Evolutionary conservation across 495 filamentous ascomycete genomes (phyloP).

Genomic region (Cercophora sp.): DNA sequence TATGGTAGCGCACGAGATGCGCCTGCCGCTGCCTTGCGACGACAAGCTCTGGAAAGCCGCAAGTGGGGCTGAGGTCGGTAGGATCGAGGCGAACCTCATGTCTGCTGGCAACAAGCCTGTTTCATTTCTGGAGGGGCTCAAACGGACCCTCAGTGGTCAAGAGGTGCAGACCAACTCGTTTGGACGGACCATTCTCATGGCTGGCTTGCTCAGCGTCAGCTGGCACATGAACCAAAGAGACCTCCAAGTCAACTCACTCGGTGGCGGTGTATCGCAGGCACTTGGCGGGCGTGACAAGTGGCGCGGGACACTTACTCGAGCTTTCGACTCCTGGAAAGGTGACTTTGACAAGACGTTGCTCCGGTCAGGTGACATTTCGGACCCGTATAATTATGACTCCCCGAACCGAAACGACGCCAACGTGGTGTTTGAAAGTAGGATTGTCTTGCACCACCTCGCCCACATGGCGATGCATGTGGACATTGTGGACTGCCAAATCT

Average conservation of each 20-base stretch:
- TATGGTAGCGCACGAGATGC: constrained; percentile 96
- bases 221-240: constrained; percentile 99
- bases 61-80: constrained; percentile 80
- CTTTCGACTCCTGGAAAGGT: constrained; percentile 92
- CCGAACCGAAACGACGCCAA: constrained; percentile 58
- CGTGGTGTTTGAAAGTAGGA: constrained; percentile 78
- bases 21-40: constrained; percentile 87
- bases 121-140: constrained; percentile 87
- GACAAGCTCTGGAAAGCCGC: constrained; percentile 92
- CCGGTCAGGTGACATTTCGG: constrained; percentile 38
- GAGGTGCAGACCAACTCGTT: constrained; percentile 90
- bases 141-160: constrained; percentile 82
- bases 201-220: constrained; percentile 85
- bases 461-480: constrained; percentile 99
- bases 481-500: constrained; percentile 96
- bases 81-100: constrained; percentile 77
- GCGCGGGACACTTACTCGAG: constrained; percentile 79
- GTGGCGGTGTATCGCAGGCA: constrained; percentile 65
- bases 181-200: constrained; percentile 93
- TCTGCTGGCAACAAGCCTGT: constrained; percentile 81
- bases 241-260: constrained; percentile 85
- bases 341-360: constrained; percentile 84
- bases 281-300: constrained; percentile 91
- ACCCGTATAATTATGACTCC: constrained; percentile 44
- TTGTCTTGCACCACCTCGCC: constrained; percentile 85